A percentile compares a stretch with the other conserved stretches of the same genome.
Conservation (phyloP, 2,329 filamentous ascomycete species). For the Incumbomyces lentus region DNA sequence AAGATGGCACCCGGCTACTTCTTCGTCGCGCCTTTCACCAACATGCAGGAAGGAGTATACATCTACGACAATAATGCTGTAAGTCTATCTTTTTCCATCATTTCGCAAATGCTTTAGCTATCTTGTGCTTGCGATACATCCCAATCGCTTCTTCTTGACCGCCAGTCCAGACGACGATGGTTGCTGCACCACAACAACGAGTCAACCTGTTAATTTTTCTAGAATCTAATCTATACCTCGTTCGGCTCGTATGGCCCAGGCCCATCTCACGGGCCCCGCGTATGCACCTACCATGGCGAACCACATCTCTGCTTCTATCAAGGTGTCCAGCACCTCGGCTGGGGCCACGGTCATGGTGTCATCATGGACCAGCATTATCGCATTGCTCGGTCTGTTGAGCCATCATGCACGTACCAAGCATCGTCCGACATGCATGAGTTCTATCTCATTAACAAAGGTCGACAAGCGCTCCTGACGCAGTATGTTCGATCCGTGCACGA, state of each 20-base stretch:
- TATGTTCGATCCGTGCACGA: constrained; percentile 38
- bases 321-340: constrained; percentile 42
- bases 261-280: constrained; percentile 39
- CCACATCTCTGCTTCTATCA: constrained; percentile 44
- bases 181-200: not conserved
- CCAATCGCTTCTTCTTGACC: too few relatives aligned
- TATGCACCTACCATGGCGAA: constrained; percentile 38
- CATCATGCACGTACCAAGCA: constrained; percentile 27
- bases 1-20: constrained; percentile 39
- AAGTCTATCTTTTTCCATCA: constrained; percentile 11
- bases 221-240: constrained; percentile 43
- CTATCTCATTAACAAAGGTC: constrained; percentile 36
- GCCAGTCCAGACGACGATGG: too few relatives aligned
- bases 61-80: constrained; percentile 43
- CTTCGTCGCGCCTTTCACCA: constrained; percentile 41
- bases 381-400: constrained; percentile 37
- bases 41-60: constrained; percentile 39
- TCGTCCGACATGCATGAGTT: constrained; percentile 44
- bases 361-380: constrained; percentile 43
- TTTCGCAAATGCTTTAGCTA: too few relatives aligned
- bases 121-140: too few relatives aligned
- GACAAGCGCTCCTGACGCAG: constrained; percentile 31
- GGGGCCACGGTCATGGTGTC: constrained; percentile 42
- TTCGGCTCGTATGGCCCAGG: constrained; percentile 40
- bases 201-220: not conserved